Base-by-base conservation (phyloP, 192 early-diverging fungal genomes). In the Entomortierella lignicola region DNA sequence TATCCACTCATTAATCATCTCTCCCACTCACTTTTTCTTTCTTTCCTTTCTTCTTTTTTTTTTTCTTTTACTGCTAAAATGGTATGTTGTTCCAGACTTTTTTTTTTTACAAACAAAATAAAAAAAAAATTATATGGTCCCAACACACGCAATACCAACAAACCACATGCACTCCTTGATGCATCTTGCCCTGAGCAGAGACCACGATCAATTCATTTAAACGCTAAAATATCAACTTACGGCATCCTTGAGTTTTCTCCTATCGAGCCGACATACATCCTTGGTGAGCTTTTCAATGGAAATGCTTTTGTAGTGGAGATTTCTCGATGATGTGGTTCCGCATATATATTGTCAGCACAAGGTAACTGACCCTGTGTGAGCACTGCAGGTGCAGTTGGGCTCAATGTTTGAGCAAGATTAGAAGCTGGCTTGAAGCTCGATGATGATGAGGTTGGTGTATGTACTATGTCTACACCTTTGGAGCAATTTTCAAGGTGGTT, bases 121-220 rank as follows among this genome's bases (percentile, higher is more conserved):
- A 42, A 42, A 42, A 42, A 42, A 13, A 42, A 42, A 42, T 10
- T 42, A 42, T 13, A 42, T 13, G 13, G 6, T 13, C 39, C 6
- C 6, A 10, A 42, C 39, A 10, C 39, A 42, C 13, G 8, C 39
- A 42, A 42, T 42, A 32, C 55, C 10, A 42, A 39, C 37, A 26
- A 42, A 42, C 57, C 57, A 42, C 57, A 61, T 61, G 60, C 42
- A 61, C 60, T 30, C 60, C 44, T 50, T 47, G 43, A 25, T 11
- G 18, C 44, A 23, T 32, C 55, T 32, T 29, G 55, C 55, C 55
- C 55, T 56, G 55, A 54, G 25, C 57, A 59, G 34, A n/a, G 44
- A 15, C 57, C 57, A 59, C 15, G 57, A 39, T 39, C 37, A 59
- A 8, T 59, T 59, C 57, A 59, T 59, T 42, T 20, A 58, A 58